Evolutionary conservation across 495 filamentous ascomycete genomes (phyloP).

Genomic region (Neurospora sp.): DNA sequence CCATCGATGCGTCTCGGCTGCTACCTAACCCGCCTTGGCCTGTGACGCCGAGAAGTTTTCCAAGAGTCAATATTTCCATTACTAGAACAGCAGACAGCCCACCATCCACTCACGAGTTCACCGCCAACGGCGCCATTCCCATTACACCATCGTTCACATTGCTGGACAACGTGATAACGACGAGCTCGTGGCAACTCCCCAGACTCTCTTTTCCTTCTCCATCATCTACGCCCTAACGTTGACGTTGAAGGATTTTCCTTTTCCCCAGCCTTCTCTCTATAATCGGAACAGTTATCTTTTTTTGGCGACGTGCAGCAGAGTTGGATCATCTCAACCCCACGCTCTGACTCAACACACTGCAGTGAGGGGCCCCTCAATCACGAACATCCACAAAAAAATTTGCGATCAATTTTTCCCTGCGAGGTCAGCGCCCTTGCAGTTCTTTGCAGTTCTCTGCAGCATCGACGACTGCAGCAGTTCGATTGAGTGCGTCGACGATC

Average conservation of each 20-base stretch:
- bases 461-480: not conserved
- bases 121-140: not conserved
- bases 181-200: not conserved
- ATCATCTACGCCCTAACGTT: not conserved
- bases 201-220: not conserved
- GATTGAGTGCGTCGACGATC: not conserved
- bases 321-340: not conserved
- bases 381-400: not conserved
- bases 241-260: not conserved
- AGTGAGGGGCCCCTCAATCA: not conserved
- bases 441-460: not conserved
- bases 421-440: not conserved
- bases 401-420: not conserved
- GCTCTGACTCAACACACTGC: not conserved
- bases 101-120: not conserved
- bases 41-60: not conserved
- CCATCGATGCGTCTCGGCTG: not conserved
- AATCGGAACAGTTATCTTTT: not conserved
- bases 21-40: not conserved
- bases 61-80: not conserved
- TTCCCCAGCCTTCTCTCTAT: not conserved
- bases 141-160: not conserved
- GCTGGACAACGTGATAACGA: not conserved
- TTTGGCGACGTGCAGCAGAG: not conserved
- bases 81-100: not conserved